These are phyloP conservation scores for Melampsora allii-populina DNA, from an alignment of 1,284 basidiomycete species.

Conservation along the genomic window DNA sequence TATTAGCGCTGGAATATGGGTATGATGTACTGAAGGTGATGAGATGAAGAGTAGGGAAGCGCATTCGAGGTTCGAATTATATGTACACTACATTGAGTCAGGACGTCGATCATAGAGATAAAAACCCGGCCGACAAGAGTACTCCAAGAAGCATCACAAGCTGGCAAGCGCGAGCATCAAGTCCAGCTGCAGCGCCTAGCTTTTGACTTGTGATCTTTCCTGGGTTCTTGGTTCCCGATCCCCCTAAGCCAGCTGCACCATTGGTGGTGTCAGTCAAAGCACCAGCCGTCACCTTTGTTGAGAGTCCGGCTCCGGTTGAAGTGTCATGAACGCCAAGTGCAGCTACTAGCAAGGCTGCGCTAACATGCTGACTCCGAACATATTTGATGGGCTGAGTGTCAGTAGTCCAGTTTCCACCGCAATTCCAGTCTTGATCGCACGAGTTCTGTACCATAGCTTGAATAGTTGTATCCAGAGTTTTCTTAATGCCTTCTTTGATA, in stretches of 20 bases:
- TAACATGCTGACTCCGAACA: conserved; percentile 43
- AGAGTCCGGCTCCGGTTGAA: not conserved
- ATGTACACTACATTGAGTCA: conserved; percentile 7
- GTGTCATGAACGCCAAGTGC: conserved; percentile 26
- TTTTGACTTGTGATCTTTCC: conserved; percentile 20
- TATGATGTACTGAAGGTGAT: too few species aligned
- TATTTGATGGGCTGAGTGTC: conserved; percentile 41
- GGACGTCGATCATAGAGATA: not conserved
- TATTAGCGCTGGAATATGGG: too few species aligned
- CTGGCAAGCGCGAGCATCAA: conserved; percentile 1
- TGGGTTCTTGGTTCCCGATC: conserved; percentile 16
- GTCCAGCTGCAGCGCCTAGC: conserved; percentile 4
- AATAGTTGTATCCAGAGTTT: conserved; percentile 18
- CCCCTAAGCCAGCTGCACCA: conserved; percentile 19
- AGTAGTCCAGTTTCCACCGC: conserved; percentile 42
- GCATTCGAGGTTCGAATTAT: not conserved
- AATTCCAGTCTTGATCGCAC: conserved; percentile 35
- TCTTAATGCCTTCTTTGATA: conserved; percentile 12
- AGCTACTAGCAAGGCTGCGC: conserved; percentile 34
- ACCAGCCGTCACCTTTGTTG: conserved; percentile 21
- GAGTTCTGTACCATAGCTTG: conserved; percentile 25
- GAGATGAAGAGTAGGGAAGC: too few species aligned
- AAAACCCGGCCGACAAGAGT: not conserved
- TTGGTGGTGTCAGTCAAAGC: conserved; percentile 24
- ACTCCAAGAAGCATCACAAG: not conserved